A percentile compares a stretch with the other conserved stretches of the same genome.
phyloP scores from a whole-genome alignment of 306 rosid genomes.

The Mimosa bimucronata region DNA sequence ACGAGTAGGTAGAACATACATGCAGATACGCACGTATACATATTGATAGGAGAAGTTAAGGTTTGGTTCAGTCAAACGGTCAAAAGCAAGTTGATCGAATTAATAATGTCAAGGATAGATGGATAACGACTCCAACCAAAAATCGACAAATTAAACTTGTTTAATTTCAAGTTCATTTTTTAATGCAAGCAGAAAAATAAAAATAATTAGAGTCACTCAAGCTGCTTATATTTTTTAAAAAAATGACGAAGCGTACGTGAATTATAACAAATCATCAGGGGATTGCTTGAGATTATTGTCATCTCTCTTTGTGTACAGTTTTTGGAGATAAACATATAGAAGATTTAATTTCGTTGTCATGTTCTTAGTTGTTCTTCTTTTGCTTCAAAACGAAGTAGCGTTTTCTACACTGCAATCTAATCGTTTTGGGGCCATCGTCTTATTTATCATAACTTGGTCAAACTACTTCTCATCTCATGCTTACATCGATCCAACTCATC shows the following conservation, averaged over 20 bases:
- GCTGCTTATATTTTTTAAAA: not conserved
- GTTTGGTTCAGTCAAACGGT: constrained; percentile 33
- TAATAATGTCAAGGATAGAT: not conserved
- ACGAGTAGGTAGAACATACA: not conserved
- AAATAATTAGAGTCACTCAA: not conserved
- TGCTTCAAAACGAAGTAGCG: constrained; percentile 6
- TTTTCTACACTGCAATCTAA: not conserved
- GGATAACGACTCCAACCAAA: not conserved
- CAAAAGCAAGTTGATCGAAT: constrained; percentile 6
- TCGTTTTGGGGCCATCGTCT: not conserved
- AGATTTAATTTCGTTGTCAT: not conserved
- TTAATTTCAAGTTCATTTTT: not conserved
- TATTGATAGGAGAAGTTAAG: not conserved
- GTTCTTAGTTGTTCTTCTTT: not conserved
- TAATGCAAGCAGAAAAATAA: not conserved
- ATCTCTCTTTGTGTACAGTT: not conserved
- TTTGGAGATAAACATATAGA: not conserved
- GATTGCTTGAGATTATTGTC: not conserved
- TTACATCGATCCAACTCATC: not conserved
- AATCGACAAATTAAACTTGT: not conserved
- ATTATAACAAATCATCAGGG: not conserved
- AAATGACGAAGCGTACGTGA: not conserved
- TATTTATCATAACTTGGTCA: not conserved
- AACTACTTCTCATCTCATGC: not conserved
- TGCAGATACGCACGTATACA: not conserved